Evolutionary conservation across 257 asterid species (phyloP).

Genomic region (Capsicum baccatum): DNA sequence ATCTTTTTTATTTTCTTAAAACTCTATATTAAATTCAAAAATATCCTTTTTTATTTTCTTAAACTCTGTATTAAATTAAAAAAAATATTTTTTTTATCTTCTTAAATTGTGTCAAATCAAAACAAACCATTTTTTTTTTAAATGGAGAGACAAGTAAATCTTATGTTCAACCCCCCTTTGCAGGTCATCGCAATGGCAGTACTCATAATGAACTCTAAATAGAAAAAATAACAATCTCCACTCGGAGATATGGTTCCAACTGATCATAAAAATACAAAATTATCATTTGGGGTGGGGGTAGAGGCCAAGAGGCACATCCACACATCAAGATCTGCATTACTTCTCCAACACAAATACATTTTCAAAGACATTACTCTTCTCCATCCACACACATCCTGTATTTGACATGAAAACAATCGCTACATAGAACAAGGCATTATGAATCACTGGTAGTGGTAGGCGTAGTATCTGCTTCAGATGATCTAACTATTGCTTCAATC

Average conservation of each 20-base stretch:
- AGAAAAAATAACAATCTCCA: neutral
- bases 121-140: too few species aligned
- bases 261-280: neutral
- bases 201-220: neutral
- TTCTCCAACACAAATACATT: too few species aligned
- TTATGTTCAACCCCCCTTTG: neutral
- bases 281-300: neutral
- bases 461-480: slow-evolving; percentile 64
- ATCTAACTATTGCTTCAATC: slow-evolving; percentile 56
- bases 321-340: neutral
- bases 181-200: neutral
- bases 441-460: slow-evolving; percentile 50
- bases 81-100: too few species aligned
- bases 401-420: neutral
- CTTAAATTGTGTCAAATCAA: too few species aligned
- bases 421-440: slow-evolving; percentile 29
- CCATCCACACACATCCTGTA: neutral
- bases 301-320: neutral
- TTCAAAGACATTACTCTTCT: neutral
- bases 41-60: too few species aligned
- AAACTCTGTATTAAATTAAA: too few species aligned
- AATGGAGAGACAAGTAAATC: too few species aligned
- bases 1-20: too few species aligned
- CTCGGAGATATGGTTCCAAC: neutral
- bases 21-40: too few species aligned